Evolutionary conservation across 352 stramenopile genomes (phyloP), one percentile per base, ranked within the genome.

Genomic region (Globisporangium megalacanthum): DNA sequence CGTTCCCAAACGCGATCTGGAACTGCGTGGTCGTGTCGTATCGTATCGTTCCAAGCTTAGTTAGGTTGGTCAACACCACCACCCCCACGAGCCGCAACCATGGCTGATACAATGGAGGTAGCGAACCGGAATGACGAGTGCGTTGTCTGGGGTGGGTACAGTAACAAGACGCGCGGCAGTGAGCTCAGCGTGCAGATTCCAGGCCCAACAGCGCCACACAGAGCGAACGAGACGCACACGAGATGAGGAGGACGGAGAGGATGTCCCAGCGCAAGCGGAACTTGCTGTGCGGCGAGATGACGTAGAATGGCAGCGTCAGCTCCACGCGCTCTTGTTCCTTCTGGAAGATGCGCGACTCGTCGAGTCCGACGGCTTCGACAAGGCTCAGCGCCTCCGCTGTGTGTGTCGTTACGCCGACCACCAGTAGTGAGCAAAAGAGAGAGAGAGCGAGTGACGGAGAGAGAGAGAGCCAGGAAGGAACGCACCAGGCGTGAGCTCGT

Each of bases 331-430:
- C 80, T 48, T 90, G 73, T 45, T 87, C 80, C 52, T 86, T 86
- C 58, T 93, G 86, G 60, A 94, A 96, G 51, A 96, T 92, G 51
- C 94, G 87, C 51, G 88, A 83, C 42, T 86, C 85, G 17, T 95
- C 82, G 55, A 81, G 82, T 13, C 78, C 86, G 13, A 77, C 80
- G 1, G 74, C 74, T 63, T 91, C 79, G 20, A 90, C 83, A 70
- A 93, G 89, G 54, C 88, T 70, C 36, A 90, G 64, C 0, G 83
- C 80, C 70, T 93, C 79, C 4, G 77, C 80, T 90, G 53, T 15
- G 35, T 15, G 35, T 19, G 25, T 37, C 6, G 35, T 13, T 4
- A 29, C 4, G 25, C 25, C 25, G 35, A 39, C 35, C 35, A 39
- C 25, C 25, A 29, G 25, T 29, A 29, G 17, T 8, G 41, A 47